phyloP scores from a whole-genome alignment of 352 stramenopile genomes.

The Phytophthora ramorum region DNA sequence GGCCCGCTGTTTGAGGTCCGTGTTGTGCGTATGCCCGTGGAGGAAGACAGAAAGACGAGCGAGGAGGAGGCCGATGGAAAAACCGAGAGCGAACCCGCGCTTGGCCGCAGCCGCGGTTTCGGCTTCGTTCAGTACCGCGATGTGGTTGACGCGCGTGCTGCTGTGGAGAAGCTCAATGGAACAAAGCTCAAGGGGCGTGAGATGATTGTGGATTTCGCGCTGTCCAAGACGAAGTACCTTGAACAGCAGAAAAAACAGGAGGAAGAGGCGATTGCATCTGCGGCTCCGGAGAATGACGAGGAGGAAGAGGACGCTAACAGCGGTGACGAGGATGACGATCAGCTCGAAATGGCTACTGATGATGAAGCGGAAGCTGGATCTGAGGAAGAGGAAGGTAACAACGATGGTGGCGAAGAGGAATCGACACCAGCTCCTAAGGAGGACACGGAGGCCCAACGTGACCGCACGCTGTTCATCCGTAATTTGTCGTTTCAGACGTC shows the following conservation, averaged over 20 bases:
- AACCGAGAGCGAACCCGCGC: conserved; percentile 20
- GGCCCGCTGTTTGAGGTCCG: conserved; percentile 73
- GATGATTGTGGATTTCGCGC: conserved; percentile 88
- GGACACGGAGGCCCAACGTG: conserved; percentile 78
- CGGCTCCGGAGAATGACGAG: conserved; percentile 35
- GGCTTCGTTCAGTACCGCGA: conserved; percentile 87
- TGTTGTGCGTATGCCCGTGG: conserved; percentile 79
- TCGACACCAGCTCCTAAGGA: conserved; percentile 40
- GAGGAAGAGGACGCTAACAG: conserved; percentile 48
- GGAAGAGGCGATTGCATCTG: conserved; percentile 34
- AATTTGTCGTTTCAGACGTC: conserved; percentile 88
- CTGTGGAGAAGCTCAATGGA: conserved; percentile 81
- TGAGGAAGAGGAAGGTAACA: conserved; percentile 37
- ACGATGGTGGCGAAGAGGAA: conserved; percentile 43
- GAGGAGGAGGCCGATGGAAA: conserved; percentile 29
- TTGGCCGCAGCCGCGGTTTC: conserved; percentile 82
- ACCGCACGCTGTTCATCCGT: conserved; percentile 86
- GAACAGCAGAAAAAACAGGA: conserved; percentile 76
- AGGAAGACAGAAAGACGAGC: conserved; percentile 44
- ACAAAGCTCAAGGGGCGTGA: conserved; percentile 82
- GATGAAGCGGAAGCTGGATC: conserved; percentile 43
- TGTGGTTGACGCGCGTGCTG: conserved; percentile 57
- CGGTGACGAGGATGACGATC: conserved; percentile 52
- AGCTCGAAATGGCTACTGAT: conserved; percentile 58
- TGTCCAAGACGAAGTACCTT: conserved; percentile 83